Conservation (phyloP, 371 early-diverging fungal species). For the Mucor velutinosus region DNA sequence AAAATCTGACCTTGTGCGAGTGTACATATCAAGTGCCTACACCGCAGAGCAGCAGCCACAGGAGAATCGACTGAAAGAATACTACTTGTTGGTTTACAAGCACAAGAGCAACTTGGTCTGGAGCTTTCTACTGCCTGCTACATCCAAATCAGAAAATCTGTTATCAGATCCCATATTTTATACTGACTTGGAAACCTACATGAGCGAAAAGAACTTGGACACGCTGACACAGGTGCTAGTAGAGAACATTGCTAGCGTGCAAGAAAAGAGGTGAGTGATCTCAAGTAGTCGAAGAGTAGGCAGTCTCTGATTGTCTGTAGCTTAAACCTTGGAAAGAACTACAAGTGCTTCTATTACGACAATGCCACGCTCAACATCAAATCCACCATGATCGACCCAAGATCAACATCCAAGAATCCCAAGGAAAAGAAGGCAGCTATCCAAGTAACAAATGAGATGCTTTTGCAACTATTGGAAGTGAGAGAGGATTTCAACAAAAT, state of each 20-base stretch:
- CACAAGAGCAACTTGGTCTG: constrained; percentile 41
- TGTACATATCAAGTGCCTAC: constrained; percentile 32
- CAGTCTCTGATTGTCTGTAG: constrained; percentile 5
- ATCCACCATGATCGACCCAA: constrained; percentile 34
- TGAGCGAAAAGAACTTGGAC: constrained; percentile 31
- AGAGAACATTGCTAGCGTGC: constrained; percentile 22
- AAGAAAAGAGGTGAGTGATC: constrained; percentile 40
- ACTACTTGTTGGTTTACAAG: constrained; percentile 56
- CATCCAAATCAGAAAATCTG: constrained; percentile 27
- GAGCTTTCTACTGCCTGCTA: constrained; percentile 40
- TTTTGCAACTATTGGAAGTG: constrained; percentile 53
- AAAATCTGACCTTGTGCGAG: constrained; percentile 40
- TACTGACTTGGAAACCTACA: constrained; percentile 23
- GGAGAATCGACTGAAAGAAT: constrained; percentile 37
- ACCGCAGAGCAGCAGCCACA: constrained; percentile 12
- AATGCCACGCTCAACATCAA: constrained; percentile 44
- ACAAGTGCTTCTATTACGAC: constrained; percentile 49
- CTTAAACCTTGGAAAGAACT: constrained; percentile 38
- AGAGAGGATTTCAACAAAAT: constrained; percentile 60
- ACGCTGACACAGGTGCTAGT: constrained; percentile 16
- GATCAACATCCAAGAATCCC: constrained; percentile 8
- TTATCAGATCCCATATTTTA: constrained; percentile 32
- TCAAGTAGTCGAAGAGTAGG: neutral
- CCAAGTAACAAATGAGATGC: constrained; percentile 43
- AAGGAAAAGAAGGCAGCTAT: constrained; percentile 23